These are phyloP conservation scores for Suillus placidus DNA, from an alignment of 768 basidiomycete species.

Conservation along the genomic window DNA sequence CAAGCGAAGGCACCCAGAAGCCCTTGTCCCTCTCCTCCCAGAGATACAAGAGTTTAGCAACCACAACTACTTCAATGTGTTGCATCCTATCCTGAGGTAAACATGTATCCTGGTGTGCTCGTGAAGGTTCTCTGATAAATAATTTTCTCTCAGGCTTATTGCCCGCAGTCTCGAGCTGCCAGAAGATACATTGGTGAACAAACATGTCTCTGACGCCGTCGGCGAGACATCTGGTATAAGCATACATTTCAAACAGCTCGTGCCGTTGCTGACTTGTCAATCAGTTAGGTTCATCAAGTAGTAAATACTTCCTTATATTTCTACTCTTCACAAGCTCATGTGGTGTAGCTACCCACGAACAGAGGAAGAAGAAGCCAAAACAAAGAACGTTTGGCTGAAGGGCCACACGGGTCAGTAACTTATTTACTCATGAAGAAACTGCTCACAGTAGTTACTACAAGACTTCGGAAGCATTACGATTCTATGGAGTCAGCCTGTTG, in stretches of 20 bases:
- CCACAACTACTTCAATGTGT: constrained; percentile 53
- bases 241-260: neutral
- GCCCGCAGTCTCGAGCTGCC: constrained; percentile 56
- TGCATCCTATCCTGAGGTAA: constrained; percentile 51
- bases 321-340: neutral
- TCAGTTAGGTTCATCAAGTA: constrained; percentile 71
- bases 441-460: constrained; percentile 13
- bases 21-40: constrained; percentile 51
- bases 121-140: neutral
- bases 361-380: constrained; percentile 50
- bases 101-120: neutral
- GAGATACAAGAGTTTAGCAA: constrained; percentile 54
- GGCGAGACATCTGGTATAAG: constrained; percentile 46
- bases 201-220: constrained; percentile 45
- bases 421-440: neutral
- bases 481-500: constrained; percentile 63
- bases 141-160: constrained; percentile 41
- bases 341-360: constrained; percentile 49
- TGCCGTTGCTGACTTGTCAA: neutral
- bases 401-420: constrained; percentile 52
- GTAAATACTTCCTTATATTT: constrained; percentile 34
- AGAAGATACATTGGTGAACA: constrained; percentile 52
- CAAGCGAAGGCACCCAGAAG: constrained; percentile 51
- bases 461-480: constrained; percentile 61
- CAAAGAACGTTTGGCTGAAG: constrained; percentile 62